Conservation (phyloP, 2,329 filamentous ascomycete species). For the Aulographum hederae region DNA sequence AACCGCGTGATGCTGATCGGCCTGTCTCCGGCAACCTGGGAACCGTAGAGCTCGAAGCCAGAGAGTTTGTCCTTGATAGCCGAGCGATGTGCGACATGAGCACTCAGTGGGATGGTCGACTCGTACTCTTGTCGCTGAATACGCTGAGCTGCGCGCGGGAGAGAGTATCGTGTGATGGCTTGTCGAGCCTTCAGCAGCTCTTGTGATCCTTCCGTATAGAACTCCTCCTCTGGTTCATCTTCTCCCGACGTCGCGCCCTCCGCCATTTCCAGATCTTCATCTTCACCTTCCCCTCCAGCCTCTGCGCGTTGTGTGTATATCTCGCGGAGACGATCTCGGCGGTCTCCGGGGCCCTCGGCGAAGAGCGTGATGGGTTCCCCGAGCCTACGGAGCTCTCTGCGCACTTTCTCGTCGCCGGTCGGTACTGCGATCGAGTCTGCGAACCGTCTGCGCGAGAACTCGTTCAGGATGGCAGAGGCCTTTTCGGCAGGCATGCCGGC, state of each 20-base stretch:
- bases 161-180: conserved; percentile 64
- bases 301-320: conserved; percentile 59
- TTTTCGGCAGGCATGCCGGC: conserved; percentile 59
- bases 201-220: conserved; percentile 70
- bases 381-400: conserved; percentile 60
- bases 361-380: conserved; percentile 93
- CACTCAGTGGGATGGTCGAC: conserved; percentile 65
- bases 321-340: conserved; percentile 71
- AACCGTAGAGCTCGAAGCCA: conserved; percentile 79
- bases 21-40: conserved; percentile 79
- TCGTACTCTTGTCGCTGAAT: conserved; percentile 64
- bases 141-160: conserved; percentile 64
- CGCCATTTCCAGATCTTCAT: conserved; percentile 37
- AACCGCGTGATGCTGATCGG: conserved; percentile 66
- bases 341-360: conserved; percentile 70
- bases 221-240: conserved; percentile 74
- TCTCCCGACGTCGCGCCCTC: conserved; percentile 30
- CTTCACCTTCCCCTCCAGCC: conserved; percentile 32
- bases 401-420: conserved; percentile 80
- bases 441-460: conserved; percentile 81
- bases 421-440: conserved; percentile 81
- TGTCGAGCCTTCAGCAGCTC: conserved; percentile 59
- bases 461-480: conserved; percentile 66
- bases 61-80: conserved; percentile 66
- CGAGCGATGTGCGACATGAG: conserved; percentile 85